A percentile compares a stretch with the other conserved stretches of the same genome.
Conservation (phyloP, 1,284 basidiomycete species). For the Boletus sp. region DNA sequence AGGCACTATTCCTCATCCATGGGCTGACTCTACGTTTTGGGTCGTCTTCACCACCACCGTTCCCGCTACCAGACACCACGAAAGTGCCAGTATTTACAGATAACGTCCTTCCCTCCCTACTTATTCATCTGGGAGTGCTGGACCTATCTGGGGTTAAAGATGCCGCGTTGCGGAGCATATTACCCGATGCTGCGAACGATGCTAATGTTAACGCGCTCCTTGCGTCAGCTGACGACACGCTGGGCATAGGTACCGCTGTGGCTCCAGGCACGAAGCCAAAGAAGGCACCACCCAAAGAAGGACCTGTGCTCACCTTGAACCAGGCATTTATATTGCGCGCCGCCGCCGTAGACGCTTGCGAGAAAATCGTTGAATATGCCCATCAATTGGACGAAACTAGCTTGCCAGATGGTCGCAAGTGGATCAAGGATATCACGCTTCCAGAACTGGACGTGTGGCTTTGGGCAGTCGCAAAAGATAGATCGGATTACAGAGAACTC, state of each 20-base stretch:
- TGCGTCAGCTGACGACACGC: constrained; percentile 20
- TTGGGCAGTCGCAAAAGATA: constrained; percentile 73
- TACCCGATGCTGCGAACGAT: constrained; percentile 41
- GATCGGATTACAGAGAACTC: constrained; percentile 60
- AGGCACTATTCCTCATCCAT: constrained; percentile 79
- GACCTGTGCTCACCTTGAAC: constrained; percentile 53
- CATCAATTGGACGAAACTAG: constrained; percentile 38
- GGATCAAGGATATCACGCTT: constrained; percentile 55
- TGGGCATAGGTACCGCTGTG: constrained; percentile 10
- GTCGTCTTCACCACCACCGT: constrained; percentile 43
- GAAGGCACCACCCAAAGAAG: constrained; percentile 46
- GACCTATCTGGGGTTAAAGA: constrained; percentile 49
- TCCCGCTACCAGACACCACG: constrained; percentile 59
- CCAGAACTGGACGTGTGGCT: constrained; percentile 71
- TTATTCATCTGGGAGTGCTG: constrained; percentile 73
- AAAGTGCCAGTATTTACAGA: constrained; percentile 77
- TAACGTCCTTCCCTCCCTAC: constrained; percentile 82
- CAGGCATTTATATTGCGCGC: constrained; percentile 79
- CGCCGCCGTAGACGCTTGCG: constrained; percentile 73
- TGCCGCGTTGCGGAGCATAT: constrained; percentile 40
- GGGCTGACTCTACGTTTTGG: constrained; percentile 65
- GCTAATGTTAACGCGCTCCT: constrained; percentile 42
- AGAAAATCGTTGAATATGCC: constrained; percentile 57
- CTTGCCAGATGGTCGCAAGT: constrained; percentile 35
- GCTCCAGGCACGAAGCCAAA: constrained; percentile 15